phyloP scores from a whole-genome alignment of 2,329 filamentous ascomycete genomes.

The Scedosporium aurantiacum region DNA sequence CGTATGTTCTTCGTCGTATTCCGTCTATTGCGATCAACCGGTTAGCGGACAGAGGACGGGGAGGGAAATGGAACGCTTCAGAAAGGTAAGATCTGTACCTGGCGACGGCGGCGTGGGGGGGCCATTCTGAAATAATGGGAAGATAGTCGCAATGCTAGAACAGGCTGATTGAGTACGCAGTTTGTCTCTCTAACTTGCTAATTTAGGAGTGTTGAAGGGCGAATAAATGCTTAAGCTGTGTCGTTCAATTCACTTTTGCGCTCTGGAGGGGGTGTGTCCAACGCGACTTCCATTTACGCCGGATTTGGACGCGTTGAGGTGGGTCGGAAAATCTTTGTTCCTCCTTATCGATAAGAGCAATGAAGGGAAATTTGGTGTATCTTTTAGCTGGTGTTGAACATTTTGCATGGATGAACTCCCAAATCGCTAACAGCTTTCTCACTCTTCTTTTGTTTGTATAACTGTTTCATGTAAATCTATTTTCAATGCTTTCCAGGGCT shows the following conservation, averaged over 20 bases:
- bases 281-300: not conserved
- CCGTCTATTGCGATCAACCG: not conserved
- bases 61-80: not conserved
- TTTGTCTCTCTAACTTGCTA: no score
- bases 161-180: no score
- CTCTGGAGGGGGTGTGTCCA: not conserved
- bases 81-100: not conserved
- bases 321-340: constrained; percentile 2
- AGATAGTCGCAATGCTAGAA: no score
- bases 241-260: not conserved
- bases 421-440: constrained; percentile 6
- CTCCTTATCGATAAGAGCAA: constrained; percentile 13
- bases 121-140: not conserved
- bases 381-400: not conserved
- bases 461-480: constrained; percentile 1
- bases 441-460: constrained; percentile 6
- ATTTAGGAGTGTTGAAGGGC: not conserved
- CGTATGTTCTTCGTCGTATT: not conserved
- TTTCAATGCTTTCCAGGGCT: constrained; percentile 25
- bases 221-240: not conserved
- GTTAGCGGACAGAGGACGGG: not conserved
- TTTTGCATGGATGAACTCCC: not conserved
- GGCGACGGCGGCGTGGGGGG: not conserved
- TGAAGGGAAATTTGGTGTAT: constrained; percentile 15
- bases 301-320: not conserved